Conservation (phyloP, 768 basidiomycete genomes). For the Mycena kentingensis region DNA sequence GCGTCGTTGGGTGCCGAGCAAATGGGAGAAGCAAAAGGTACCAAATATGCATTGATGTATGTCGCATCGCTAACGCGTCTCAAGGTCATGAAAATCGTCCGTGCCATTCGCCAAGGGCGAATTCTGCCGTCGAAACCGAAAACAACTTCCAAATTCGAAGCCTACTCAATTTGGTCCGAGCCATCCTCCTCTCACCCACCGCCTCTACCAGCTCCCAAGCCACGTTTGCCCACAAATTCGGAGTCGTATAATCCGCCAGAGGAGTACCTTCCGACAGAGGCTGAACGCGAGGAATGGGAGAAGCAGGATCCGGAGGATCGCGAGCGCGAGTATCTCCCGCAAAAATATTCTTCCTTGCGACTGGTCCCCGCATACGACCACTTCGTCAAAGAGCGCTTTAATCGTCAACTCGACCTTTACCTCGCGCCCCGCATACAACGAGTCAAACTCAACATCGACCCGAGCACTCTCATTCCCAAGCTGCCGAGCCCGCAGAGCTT, state of each 20-base stretch:
- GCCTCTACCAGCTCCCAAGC: slow-evolving; percentile 92
- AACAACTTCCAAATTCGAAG: slow-evolving; percentile 63
- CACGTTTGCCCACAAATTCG: slow-evolving; percentile 84
- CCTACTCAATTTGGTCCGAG: slow-evolving; percentile 90
- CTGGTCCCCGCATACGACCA: slow-evolving; percentile 89
- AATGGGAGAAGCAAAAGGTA: slow-evolving; percentile 99
- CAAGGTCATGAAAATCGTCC: slow-evolving; percentile 99
- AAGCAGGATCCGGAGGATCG: slow-evolving; percentile 84
- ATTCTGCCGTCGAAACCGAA: slow-evolving; percentile 90
- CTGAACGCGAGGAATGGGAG: slow-evolving; percentile 84
- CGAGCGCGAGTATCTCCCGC: slow-evolving; percentile 84
- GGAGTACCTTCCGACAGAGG: slow-evolving; percentile 88
- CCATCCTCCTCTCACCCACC: slow-evolving; percentile 74
- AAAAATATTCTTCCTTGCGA: slow-evolving; percentile 82
- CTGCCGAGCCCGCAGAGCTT: slow-evolving; percentile 89
- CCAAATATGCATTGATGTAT: background rate
- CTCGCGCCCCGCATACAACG: slow-evolving; percentile 91
- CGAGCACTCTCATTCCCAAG: slow-evolving; percentile 88
- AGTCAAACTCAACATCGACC: slow-evolving; percentile 88
- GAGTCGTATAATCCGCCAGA: slow-evolving; percentile 99
- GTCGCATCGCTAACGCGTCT: slow-evolving; percentile 9
- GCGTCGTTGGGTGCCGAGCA: slow-evolving; percentile 93
- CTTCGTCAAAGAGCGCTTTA: slow-evolving; percentile 93
- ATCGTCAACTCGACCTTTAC: slow-evolving; percentile 92
- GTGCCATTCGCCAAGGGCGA: slow-evolving; percentile 93